Evolutionary conservation across 768 basidiomycete species (phyloP), one percentile per base, ranked within the genome.

Genomic region (Trametes maxima): DNA sequence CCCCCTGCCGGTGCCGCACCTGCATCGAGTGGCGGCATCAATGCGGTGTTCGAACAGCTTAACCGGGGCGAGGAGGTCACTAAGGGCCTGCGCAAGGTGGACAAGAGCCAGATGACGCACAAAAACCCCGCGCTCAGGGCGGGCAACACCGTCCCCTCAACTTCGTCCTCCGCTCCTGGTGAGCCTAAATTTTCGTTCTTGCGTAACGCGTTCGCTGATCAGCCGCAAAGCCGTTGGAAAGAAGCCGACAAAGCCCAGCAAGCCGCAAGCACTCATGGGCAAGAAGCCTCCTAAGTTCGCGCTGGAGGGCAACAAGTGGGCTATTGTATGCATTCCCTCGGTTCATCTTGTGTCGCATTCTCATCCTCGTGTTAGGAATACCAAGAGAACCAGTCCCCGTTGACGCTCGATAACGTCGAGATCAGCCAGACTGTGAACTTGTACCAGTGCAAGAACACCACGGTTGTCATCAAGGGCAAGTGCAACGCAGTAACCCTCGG

Each of bases 71-170:
- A 87, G 63, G 87, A 89, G 4, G 88, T 99, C 36, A 98, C 96
- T 6, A 92, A 90, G 70, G 88, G 91, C 12, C 74, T 99, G 67
- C 87, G 90, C 66, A 98, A 97, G 73, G 97, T 99, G 28, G 92
- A 95, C 71, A 90, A 87, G 79, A 95, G 92, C 64, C 90, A 98
- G 74, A 95, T 96, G 95, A 98, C 95, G 3, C 97, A 99, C 80
- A 98, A 99, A 82, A 98, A 99, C 69, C 96, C 97, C 0, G 83
- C 86, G 11, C 76, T 99, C 39, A 79, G 97, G 33, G 84, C 79
- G 16, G 64, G 77, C 14, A 74, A 77, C 36, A 74, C 76, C 22
- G 92, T 79, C 67, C 86, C 80, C 70, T 80, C 57, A 17, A 50
- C 60, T 17, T 58, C 67, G 14, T 7, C 51, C 8, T 33, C 45